phyloP scores from a whole-genome alignment of 768 basidiomycete genomes.

The Suillus cothurnatus region DNA sequence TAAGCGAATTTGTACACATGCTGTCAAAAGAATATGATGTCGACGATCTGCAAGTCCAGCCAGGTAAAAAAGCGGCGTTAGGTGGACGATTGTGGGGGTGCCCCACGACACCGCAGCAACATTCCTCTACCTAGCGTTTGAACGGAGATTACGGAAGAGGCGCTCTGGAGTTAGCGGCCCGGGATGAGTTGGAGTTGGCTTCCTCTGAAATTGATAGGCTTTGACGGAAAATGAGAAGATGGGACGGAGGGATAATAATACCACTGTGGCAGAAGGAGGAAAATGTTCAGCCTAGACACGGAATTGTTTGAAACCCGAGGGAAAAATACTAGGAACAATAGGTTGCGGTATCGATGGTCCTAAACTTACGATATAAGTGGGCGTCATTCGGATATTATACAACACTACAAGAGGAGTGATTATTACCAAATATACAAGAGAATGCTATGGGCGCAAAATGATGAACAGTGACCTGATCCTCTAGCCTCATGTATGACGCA shows the following conservation, averaged over 20 bases:
- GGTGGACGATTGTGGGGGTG: slow-evolving; percentile 2
- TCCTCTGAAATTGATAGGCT: slow-evolving; percentile 35
- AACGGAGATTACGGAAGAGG: slow-evolving; percentile 38
- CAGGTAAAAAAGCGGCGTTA: slow-evolving; percentile 10
- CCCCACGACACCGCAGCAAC: slow-evolving; percentile 3
- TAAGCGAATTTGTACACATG: neutral
- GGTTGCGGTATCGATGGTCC: slow-evolving; percentile 27
- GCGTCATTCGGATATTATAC: slow-evolving; percentile 34
- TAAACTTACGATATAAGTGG: slow-evolving; percentile 13
- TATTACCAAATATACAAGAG: slow-evolving; percentile 26
- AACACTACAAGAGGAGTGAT: slow-evolving; percentile 22
- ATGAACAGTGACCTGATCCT: slow-evolving; percentile 18
- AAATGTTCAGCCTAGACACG: no score
- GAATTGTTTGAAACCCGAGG: slow-evolving; percentile 15
- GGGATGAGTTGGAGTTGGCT: no score
- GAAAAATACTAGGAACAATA: slow-evolving; percentile 22
- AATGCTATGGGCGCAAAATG: slow-evolving; percentile 27
- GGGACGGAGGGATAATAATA: slow-evolving; percentile 24
- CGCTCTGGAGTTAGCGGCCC: slow-evolving; percentile 33
- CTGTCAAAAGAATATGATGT: neutral
- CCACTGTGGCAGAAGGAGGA: slow-evolving; percentile 3
- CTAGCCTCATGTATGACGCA: slow-evolving; percentile 35
- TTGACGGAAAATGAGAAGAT: slow-evolving; percentile 30
- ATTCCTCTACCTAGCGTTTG: no score
- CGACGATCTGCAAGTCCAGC: slow-evolving; percentile 9